phyloP scores from a whole-genome alignment of 495 filamentous ascomycete species.

The Bryoglossum gracile region DNA sequence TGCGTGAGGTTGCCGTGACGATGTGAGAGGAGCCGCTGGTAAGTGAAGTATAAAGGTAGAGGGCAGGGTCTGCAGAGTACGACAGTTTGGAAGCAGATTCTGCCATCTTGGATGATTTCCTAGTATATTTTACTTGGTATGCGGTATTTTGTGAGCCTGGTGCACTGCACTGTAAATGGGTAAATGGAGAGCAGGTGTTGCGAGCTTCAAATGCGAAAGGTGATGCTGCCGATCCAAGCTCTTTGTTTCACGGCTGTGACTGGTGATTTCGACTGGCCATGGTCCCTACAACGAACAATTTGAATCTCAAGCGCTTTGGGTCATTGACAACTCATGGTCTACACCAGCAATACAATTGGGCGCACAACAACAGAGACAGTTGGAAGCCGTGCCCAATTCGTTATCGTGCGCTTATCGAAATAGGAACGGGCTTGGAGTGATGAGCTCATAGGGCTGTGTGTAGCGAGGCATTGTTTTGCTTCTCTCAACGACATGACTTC shows the following conservation, averaged over 20 bases:
- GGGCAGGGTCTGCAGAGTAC: conserved; percentile 67
- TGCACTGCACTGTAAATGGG: too few relatives aligned
- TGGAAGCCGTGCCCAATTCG: neutral
- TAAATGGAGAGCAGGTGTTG: neutral
- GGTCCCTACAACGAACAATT: conserved; percentile 21
- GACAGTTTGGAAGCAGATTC: conserved; percentile 32
- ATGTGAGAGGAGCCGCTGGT: conserved; percentile 98
- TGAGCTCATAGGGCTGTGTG: too few relatives aligned
- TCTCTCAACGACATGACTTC: conserved; percentile 27
- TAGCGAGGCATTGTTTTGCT: neutral
- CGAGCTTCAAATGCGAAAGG: neutral
- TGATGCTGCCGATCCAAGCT: conserved; percentile 1
- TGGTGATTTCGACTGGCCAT: conserved; percentile 14
- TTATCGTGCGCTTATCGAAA: too few relatives aligned
- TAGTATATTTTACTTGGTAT: neutral
- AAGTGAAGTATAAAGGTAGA: conserved; percentile 91
- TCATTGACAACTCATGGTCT: conserved; percentile 6
- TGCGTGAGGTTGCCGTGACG: conserved; percentile 86
- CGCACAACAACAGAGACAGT: neutral
- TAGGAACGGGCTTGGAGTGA: too few relatives aligned
- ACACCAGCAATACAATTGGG: conserved; percentile 6
- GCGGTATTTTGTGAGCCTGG: neutral
- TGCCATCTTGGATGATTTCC: conserved; percentile 16
- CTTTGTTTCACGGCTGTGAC: conserved; percentile 16
- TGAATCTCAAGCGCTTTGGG: conserved; percentile 5